Base-by-base conservation (phyloP, 306 rosid species). In the Canavalia gladiata region DNA sequence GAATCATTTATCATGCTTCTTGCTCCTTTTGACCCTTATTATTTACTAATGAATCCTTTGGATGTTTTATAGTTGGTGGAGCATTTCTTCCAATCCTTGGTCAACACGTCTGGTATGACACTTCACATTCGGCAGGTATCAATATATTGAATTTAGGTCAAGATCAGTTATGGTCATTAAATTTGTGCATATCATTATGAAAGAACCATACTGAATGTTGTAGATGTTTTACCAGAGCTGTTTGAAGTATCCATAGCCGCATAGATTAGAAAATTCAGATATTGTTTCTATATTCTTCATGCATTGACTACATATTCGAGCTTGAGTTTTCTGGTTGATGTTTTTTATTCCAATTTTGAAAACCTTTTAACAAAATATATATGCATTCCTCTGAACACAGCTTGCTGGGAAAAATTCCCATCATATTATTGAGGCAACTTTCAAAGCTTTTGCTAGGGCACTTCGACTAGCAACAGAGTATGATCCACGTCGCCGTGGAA, bases 361-460 rank as follows among this genome's bases (percentile, higher is more conserved):
- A 66, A 29, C 76, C 47, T 78, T 57, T 42, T 85, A 42, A 68
- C 73, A 47, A 18, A 54, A 57, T 41, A 49, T 55, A 43, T 43
- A 72, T 63, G 62, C n/a, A 57, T 79, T 87, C 81, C 58, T 68
- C 72, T 86, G 83, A 51, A 35, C 55, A 59, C 90, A 93, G 97
- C 95, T 95, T 79, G 88, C 96, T 46, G 98, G 98, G 77, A 87
- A 71, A 78, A 95, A 95, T 82, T 93, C 99, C 60, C 99, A 95
- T 87, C 99, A 95, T 88, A 91, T 95, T 56, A 88, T 93, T 67
- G 98, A 95, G 84, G 99, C 99, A 72, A 93, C 99, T 60, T 95
- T 93, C 86, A 95, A 95, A 87, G 99, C 96, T 68, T 93, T 95
- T 91, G 97, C 98, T 13, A 89, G 99, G 86, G 97, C 99, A 87